Evolutionary conservation across 2,329 filamentous ascomycete species (phyloP).

Genomic region (Sphaerulina musiva): DNA sequence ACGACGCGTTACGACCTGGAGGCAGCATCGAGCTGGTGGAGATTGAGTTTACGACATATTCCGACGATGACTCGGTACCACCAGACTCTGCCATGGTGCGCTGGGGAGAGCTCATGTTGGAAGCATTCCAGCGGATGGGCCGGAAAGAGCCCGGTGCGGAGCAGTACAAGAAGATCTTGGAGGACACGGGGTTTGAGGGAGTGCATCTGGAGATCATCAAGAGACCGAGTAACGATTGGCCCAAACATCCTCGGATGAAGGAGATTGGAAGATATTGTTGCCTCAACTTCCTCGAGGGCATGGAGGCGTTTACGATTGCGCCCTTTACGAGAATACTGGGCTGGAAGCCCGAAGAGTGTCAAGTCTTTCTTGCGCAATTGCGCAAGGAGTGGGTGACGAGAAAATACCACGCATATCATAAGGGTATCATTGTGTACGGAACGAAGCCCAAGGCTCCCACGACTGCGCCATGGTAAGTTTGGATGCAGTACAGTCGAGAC

Average conservation of each 20-base stretch:
- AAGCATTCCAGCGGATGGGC: slow-evolving; percentile 22
- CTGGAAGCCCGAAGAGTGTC: slow-evolving; percentile 36
- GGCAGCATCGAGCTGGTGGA: slow-evolving; percentile 42
- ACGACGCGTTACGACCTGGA: slow-evolving; percentile 35
- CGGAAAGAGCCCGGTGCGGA: slow-evolving; percentile 13
- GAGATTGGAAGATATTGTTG: slow-evolving; percentile 19
- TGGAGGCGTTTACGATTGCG: slow-evolving; percentile 33
- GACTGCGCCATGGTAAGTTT: background rate
- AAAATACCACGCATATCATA: slow-evolving; percentile 22
- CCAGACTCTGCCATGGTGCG: slow-evolving; percentile 21
- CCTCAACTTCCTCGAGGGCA: slow-evolving; percentile 16
- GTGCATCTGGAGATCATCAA: slow-evolving; percentile 23
- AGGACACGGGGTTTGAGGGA: slow-evolving; percentile 26
- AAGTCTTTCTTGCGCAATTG: slow-evolving; percentile 3
- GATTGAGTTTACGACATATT: slow-evolving; percentile 35
- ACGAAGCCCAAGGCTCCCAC: slow-evolving; percentile 4
- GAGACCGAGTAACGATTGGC: slow-evolving; percentile 27
- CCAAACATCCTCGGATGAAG: slow-evolving; percentile 23
- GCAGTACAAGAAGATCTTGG: slow-evolving; percentile 17
- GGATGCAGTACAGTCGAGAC: too few species aligned
- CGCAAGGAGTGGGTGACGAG: slow-evolving; percentile 12
- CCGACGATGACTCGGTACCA: slow-evolving; percentile 38
- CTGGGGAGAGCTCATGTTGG: slow-evolving; percentile 25
- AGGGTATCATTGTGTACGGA: slow-evolving; percentile 14
- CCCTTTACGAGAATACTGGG: slow-evolving; percentile 39